phyloP scores from a whole-genome alignment of 2,329 filamentous ascomycete genomes.

The Lachnellula occidentalis region DNA sequence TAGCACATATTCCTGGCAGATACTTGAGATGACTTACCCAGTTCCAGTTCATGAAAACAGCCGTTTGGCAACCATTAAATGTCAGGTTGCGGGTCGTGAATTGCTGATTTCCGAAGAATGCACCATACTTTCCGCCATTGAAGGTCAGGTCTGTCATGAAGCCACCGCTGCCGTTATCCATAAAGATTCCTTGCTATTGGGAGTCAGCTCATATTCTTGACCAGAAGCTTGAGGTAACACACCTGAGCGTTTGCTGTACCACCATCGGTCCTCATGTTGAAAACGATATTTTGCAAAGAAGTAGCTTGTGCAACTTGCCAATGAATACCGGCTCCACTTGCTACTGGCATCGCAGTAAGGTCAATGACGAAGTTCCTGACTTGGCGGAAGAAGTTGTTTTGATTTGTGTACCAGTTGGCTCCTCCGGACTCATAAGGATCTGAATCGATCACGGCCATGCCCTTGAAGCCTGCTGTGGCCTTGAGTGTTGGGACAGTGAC shows the following conservation, averaged over 20 bases:
- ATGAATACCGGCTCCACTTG: conserved; percentile 65
- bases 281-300: conserved; percentile 73
- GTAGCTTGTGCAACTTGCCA: conserved; percentile 85
- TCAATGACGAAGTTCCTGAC: conserved; percentile 80
- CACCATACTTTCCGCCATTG: conserved; percentile 73
- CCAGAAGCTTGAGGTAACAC: not conserved
- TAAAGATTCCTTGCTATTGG: conserved; percentile 58
- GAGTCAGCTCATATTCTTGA: not conserved
- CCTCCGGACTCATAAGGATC: conserved; percentile 72
- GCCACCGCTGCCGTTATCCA: conserved; percentile 79
- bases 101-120: conserved; percentile 81
- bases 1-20: not conserved
- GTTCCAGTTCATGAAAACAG: conserved; percentile 87
- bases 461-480: conserved; percentile 64
- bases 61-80: conserved; percentile 78
- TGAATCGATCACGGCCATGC: conserved; percentile 84
- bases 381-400: conserved; percentile 78
- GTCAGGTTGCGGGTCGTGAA: conserved; percentile 79
- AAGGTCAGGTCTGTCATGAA: conserved; percentile 81
- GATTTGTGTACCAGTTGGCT: conserved; percentile 72
- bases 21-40: conserved; percentile 43
- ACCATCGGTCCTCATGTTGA: conserved; percentile 68
- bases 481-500: conserved; percentile 68
- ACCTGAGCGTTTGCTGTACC: conserved; percentile 56
- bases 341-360: conserved; percentile 57